Evolutionary conservation across 2,329 filamentous ascomycete genomes (phyloP).

Genomic region (Aurifilum marmelostoma): DNA sequence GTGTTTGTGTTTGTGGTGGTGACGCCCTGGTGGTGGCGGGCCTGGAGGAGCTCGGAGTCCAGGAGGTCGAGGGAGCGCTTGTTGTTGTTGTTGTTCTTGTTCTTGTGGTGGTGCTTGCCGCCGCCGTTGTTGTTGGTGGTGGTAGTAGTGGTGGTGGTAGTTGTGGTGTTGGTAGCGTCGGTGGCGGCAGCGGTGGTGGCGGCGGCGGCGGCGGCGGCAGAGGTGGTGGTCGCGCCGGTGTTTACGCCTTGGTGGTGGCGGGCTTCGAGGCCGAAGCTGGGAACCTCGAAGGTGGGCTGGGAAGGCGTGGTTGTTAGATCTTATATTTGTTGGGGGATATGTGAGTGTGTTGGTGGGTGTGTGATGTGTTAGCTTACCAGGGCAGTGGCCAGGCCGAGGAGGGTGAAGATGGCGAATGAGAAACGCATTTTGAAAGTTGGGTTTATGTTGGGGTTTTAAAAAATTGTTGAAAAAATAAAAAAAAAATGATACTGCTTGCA

Average conservation of each 20-base stretch:
- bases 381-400: conserved; percentile 10
- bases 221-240: not conserved
- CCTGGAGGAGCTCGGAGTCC: not conserved
- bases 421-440: conserved; percentile 14
- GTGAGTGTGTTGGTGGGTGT: not conserved
- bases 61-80: not conserved
- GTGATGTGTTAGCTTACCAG: not conserved
- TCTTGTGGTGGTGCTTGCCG: conserved; percentile 7
- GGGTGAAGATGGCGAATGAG: conserved; percentile 11
- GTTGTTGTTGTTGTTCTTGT: not conserved
- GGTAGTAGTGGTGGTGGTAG: not conserved
- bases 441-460: not conserved
- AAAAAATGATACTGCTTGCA: conserved; percentile 2
- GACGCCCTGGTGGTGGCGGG: conserved; percentile 7
- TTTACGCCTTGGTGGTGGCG: conserved; percentile 11
- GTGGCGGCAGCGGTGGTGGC: not conserved
- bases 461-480: not conserved
- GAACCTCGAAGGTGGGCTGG: not conserved
- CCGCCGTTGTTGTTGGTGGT: not conserved
- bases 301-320: not conserved
- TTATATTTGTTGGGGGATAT: not conserved
- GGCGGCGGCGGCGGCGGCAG: not conserved
- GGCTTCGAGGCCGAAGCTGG: not conserved
- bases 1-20: not conserved
- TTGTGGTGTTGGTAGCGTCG: too few species aligned